Percentiles rank a stretch among this genome's conserved stretches.
Evolutionary conservation across 2,329 filamentous ascomycete species (phyloP).

Genomic region (Apiospora malaysiana): DNA sequence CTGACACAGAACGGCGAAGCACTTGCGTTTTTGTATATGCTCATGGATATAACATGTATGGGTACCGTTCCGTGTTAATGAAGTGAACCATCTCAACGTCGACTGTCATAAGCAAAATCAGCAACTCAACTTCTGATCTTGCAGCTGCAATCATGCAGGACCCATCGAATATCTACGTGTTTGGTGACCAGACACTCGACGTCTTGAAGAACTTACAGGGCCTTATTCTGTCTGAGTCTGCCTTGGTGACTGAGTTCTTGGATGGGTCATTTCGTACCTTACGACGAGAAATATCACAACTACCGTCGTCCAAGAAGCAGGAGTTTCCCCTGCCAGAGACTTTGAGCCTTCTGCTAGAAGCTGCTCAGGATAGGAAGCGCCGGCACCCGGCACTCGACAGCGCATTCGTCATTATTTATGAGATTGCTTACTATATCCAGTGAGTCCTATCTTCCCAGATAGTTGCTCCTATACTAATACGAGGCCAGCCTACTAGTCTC

Average conservation of each 20-base stretch:
- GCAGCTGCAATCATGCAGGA: neutral
- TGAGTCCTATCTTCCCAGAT: neutral
- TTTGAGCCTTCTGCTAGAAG: conserved; percentile 1
- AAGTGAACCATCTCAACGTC: neutral
- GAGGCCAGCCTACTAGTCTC: neutral
- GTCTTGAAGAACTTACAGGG: conserved; percentile 2
- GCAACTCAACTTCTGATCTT: conserved; percentile 8
- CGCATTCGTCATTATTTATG: conserved; percentile 6
- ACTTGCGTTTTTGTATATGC: too few relatives aligned
- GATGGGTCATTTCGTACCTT: conserved; percentile 8
- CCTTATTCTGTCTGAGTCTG: neutral
- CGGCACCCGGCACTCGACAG: conserved; percentile 3
- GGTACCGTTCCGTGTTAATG: neutral
- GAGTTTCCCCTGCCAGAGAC: neutral
- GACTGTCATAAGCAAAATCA: conserved; percentile 5
- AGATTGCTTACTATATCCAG: conserved; percentile 12
- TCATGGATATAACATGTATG: too few relatives aligned
- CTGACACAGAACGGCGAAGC: too few relatives aligned
- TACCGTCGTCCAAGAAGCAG: conserved; percentile 9
- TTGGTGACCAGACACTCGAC: conserved; percentile 13
- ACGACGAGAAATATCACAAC: conserved; percentile 2
- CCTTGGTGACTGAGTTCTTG: conserved; percentile 9
- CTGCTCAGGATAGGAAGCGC: neutral
- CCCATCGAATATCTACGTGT: conserved; percentile 7
- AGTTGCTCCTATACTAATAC: conserved; percentile 4